phyloP scores from a whole-genome alignment of 352 stramenopile species.

The Peronospora farinosa region DNA sequence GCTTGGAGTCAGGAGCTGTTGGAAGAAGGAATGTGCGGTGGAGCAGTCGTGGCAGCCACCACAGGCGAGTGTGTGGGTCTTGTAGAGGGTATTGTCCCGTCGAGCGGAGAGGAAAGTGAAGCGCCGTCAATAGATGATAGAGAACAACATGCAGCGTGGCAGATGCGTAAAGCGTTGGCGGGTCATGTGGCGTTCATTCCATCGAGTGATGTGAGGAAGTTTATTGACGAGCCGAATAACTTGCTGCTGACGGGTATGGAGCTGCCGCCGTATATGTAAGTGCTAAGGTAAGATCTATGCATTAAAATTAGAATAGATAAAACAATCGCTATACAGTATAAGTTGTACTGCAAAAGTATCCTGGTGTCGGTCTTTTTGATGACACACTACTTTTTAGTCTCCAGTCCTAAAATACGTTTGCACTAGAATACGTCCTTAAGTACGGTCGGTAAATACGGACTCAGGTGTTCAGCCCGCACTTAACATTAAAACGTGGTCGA shows the following conservation, averaged over 20 bases:
- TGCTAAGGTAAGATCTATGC: not conserved
- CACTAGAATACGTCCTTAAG: too few species aligned
- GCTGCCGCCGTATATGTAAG: conserved; percentile 22
- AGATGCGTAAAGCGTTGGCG: conserved; percentile 60
- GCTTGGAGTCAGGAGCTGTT: conserved; percentile 66
- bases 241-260: conserved; percentile 37
- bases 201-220: conserved; percentile 37
- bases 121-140: conserved; percentile 21
- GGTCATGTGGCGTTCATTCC: conserved; percentile 71
- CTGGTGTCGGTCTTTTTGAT: too few species aligned
- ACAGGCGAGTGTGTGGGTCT: conserved; percentile 51
- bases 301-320: conserved; percentile 16
- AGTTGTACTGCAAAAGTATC: too few species aligned
- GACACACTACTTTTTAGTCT: too few species aligned
- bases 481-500: too few species aligned
- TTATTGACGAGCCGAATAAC: conserved; percentile 33
- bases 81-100: conserved; percentile 74
- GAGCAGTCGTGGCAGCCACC: conserved; percentile 42
- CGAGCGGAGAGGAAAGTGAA: conserved; percentile 17
- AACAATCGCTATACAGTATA: conserved; percentile 6
- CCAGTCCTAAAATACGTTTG: too few species aligned
- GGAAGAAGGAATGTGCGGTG: conserved; percentile 79
- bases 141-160: conserved; percentile 22
- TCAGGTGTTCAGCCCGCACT: too few species aligned
- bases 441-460: too few species aligned